These are phyloP conservation scores for Pelargonium australe DNA, from an alignment of 441 rosid species.

Conservation along the genomic window DNA sequence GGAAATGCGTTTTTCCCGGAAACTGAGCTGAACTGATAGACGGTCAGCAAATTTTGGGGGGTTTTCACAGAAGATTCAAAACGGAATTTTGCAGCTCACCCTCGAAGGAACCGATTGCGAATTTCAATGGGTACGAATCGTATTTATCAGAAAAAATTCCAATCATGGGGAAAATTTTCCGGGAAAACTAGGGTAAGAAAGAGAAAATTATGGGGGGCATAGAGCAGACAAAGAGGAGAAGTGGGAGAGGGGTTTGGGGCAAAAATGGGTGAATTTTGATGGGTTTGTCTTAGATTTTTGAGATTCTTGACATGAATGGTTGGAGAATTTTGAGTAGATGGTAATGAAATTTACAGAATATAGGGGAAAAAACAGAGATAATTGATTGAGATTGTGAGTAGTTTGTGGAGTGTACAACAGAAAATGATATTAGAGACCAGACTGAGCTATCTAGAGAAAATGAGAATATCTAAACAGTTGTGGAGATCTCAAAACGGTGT, in stretches of 20 bases:
- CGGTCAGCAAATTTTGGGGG: not conserved
- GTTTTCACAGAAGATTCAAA: not conserved
- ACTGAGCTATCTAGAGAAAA: too few relatives aligned
- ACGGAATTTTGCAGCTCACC: not conserved
- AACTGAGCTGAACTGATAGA: not conserved
- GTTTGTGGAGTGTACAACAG: not conserved
- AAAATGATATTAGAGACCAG: not conserved
- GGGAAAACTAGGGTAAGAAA: slow-evolving; percentile 5
- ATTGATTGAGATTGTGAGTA: too few relatives aligned
- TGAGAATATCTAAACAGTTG: too few relatives aligned
- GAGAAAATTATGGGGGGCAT: not conserved
- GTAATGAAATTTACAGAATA: slow-evolving; percentile 4
- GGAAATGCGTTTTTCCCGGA: too few relatives aligned
- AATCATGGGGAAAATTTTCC: slow-evolving; percentile 10
- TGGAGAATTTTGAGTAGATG: slow-evolving; percentile 5
- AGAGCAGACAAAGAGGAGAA: too few relatives aligned
- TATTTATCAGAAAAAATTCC: not conserved
- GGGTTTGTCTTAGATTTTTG: slow-evolving; percentile 22
- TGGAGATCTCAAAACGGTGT: too few relatives aligned
- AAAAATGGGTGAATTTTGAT: slow-evolving; percentile 20
- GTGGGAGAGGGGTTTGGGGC: slow-evolving; percentile 17
- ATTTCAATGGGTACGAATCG: not conserved
- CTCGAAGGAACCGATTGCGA: not conserved
- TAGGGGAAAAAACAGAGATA: not conserved
- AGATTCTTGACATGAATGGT: slow-evolving; percentile 11